Evolutionary conservation across 2,329 filamentous ascomycete species (phyloP).

Genomic region (Orbilia ellipsospora): DNA sequence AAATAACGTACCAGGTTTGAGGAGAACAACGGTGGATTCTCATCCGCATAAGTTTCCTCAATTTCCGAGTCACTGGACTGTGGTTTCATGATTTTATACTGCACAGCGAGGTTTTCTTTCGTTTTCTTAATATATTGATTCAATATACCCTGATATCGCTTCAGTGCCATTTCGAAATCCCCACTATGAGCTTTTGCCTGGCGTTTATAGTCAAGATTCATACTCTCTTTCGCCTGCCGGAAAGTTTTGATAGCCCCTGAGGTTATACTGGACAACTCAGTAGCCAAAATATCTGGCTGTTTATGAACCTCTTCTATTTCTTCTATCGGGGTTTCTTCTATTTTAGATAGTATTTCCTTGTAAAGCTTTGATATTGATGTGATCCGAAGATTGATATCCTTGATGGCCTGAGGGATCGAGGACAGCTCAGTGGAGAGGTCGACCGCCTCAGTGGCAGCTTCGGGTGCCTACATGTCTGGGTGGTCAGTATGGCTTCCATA

Average conservation of each 20-base stretch:
- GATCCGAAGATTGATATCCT: conserved; percentile 9
- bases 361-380: conserved; percentile 13
- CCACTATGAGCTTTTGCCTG: conserved; percentile 4
- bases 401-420: conserved; percentile 7
- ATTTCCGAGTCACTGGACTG: background rate
- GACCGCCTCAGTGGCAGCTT: background rate
- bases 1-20: conserved; percentile 2
- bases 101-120: background rate
- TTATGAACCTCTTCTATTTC: conserved; percentile 2
- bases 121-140: conserved; percentile 15
- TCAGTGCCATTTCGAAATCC: conserved; percentile 20
- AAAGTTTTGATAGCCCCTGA: background rate
- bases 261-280: background rate
- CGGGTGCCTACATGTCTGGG: background rate
- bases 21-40: conserved; percentile 1
- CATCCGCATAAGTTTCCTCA: background rate
- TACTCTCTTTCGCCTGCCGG: background rate
- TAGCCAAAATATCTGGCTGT: conserved; percentile 1
- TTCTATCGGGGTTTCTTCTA: background rate
- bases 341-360: conserved; percentile 11
- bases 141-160: conserved; percentile 15
- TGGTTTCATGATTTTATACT: conserved; percentile 7
- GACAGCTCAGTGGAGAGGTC: conserved; percentile 6
- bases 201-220: background rate
- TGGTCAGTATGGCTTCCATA: background rate